phyloP scores from a whole-genome alignment of 176 grass and related monocot genomes.

The Leersia perrieri region DNA sequence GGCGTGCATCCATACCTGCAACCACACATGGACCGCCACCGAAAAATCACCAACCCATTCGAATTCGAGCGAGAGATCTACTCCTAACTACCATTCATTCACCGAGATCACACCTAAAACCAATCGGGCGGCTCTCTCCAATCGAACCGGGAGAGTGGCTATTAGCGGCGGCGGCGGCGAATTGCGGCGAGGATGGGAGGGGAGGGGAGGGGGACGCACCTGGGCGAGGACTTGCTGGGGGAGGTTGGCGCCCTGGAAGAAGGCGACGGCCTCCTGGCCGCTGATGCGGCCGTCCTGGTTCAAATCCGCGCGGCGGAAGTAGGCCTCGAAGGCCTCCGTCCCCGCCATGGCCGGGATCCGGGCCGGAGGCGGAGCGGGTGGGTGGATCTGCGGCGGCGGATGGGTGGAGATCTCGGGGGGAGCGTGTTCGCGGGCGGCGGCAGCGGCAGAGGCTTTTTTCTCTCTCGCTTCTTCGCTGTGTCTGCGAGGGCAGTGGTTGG shows the following conservation, averaged over 20 bases:
- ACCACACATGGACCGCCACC: neutral
- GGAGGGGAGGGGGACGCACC: slow-evolving; percentile 38
- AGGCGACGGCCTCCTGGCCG: slow-evolving; percentile 88
- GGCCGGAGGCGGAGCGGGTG: neutral
- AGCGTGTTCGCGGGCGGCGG: slow-evolving; percentile 30
- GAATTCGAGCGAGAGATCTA: slow-evolving; percentile 30
- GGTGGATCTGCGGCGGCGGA: slow-evolving; percentile 36
- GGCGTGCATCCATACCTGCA: slow-evolving; percentile 95
- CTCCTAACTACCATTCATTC: slow-evolving; percentile 11
- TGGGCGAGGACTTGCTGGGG: slow-evolving; percentile 90
- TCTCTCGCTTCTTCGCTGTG: slow-evolving; percentile 8
- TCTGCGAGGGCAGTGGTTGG: slow-evolving; percentile 40
- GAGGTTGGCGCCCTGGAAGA: slow-evolving; percentile 81
- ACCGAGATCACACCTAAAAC: slow-evolving; percentile 22
- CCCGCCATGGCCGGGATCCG: slow-evolving; percentile 44
- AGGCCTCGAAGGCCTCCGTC: slow-evolving; percentile 83
- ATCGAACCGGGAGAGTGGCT: neutral
- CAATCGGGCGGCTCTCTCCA: neutral
- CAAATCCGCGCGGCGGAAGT: slow-evolving; percentile 91
- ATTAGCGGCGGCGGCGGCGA: neutral
- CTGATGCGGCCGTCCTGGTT: slow-evolving; percentile 97
- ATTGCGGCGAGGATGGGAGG: neutral
- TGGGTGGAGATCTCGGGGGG: slow-evolving; percentile 49
- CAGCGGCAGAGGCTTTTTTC: neutral
- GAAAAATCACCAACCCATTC: neutral